These are phyloP conservation scores for Lasiodiplodia sp. DNA, from an alignment of 2,329 filamentous ascomycete genomes.

Conservation along the genomic window DNA sequence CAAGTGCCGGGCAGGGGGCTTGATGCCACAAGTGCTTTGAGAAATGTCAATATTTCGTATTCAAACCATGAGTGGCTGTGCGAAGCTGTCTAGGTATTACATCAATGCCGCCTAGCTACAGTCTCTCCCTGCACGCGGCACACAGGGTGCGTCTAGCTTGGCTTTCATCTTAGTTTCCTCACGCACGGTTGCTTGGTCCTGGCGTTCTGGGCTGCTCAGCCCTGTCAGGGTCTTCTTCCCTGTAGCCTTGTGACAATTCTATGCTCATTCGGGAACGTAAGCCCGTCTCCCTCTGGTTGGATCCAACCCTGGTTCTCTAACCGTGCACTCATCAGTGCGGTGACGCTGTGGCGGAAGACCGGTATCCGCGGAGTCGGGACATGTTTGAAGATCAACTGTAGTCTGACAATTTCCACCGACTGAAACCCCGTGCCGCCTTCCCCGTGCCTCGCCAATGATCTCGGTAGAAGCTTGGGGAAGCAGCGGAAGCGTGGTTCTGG, in stretches of 20 bases:
- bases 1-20: not conserved
- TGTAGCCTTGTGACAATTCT: not conserved
- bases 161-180: not conserved
- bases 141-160: not conserved
- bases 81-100: not conserved
- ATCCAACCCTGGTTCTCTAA: not conserved
- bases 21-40: not conserved
- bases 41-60: slow-evolving; percentile 1
- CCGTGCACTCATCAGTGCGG: not conserved
- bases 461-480: not conserved
- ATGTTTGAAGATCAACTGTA: not conserved
- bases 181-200: not conserved
- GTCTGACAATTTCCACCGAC: not conserved
- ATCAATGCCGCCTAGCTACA: not conserved
- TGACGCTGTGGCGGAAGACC: not conserved
- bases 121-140: not conserved
- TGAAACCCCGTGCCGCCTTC: slow-evolving; percentile 1
- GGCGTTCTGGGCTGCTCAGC: not conserved
- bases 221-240: not conserved
- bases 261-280: not conserved
- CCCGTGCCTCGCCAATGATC: not conserved
- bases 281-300: not conserved
- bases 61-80: not conserved
- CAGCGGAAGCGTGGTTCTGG: not conserved
- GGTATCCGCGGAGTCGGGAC: not conserved